phyloP scores from a whole-genome alignment of 805 yeast species.

The Kuraishia capsulata region DNA sequence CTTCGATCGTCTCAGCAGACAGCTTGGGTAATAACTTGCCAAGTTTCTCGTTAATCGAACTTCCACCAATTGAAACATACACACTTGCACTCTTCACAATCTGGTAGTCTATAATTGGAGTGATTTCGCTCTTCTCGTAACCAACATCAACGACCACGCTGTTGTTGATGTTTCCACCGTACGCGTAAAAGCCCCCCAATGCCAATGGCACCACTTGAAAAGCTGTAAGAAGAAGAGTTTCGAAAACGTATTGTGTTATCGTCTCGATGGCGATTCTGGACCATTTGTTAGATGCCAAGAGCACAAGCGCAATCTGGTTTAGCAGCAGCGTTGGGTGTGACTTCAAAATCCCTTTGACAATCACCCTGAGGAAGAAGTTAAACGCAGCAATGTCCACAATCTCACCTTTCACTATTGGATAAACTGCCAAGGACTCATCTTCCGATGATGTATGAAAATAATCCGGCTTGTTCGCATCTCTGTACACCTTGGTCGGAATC shows the following conservation, averaged over 20 bases:
- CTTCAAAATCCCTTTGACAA: constrained; percentile 39
- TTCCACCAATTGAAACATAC: constrained; percentile 46
- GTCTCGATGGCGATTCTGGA: constrained; percentile 56
- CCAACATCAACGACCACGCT: constrained; percentile 80
- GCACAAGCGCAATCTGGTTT: constrained; percentile 52
- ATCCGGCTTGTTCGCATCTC: constrained; percentile 12
- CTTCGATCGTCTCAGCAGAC: constrained; percentile 51
- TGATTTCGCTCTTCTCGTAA: constrained; percentile 59
- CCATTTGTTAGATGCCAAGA: constrained; percentile 65
- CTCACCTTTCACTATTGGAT: constrained; percentile 57
- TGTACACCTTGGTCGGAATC: constrained; percentile 65
- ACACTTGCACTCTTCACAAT: constrained; percentile 4
- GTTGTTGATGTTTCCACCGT: constrained; percentile 56
- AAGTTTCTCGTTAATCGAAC: constrained; percentile 47
- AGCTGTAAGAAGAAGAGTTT: constrained; percentile 61
- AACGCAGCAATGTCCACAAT: constrained; percentile 66
- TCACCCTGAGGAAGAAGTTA: constrained; percentile 45
- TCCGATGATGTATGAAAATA: constrained; percentile 28
- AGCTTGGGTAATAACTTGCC: constrained; percentile 49
- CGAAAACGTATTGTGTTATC: constrained; percentile 70
- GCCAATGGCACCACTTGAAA: constrained; percentile 62
- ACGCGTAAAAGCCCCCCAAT: constrained; percentile 65
- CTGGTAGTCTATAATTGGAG: constrained; percentile 72
- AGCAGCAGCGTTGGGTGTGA: constrained; percentile 16
- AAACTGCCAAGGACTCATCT: constrained; percentile 33